phyloP scores from a whole-genome alignment of 805 yeast species.

The Barnettozyma californica region DNA sequence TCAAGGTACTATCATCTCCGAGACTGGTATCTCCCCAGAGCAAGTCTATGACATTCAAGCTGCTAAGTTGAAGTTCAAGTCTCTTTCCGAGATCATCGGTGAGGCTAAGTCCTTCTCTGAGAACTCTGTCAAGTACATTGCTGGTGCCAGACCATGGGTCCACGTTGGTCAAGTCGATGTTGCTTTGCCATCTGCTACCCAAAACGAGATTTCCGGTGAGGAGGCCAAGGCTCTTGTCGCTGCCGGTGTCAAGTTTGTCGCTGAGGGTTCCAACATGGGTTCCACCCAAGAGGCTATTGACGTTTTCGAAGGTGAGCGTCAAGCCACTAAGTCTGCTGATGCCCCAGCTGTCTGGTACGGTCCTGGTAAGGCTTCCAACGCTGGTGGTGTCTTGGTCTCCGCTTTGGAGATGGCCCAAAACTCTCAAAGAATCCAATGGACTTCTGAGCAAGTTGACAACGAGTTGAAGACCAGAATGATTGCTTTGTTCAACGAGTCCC shows the following conservation, averaged over 20 bases:
- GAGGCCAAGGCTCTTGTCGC: constrained; percentile 94
- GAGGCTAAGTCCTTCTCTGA: constrained; percentile 54
- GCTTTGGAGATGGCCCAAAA: constrained; percentile 99
- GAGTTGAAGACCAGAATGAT: constrained; percentile 91
- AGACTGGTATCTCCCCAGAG: constrained; percentile 76
- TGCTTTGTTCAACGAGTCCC: constrained; percentile 88
- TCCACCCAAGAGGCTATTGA: constrained; percentile 96
- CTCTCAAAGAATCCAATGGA: constrained; percentile 90
- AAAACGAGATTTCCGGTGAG: constrained; percentile 94
- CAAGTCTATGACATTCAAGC: constrained; percentile 71
- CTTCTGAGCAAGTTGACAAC: constrained; percentile 85
- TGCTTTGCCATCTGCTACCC: constrained; percentile 98
- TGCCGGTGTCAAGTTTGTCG: constrained; percentile 87
- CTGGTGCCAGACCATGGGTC: constrained; percentile 96
- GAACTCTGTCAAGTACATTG: constrained; percentile 66
- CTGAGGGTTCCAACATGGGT: constrained; percentile 99
- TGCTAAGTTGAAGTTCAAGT: constrained; percentile 75
- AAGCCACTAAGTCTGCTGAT: constrained; percentile 34
- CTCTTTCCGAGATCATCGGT: constrained; percentile 62
- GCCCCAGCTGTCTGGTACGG: constrained; percentile 86
- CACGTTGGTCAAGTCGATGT: constrained; percentile 88
- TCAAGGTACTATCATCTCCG: constrained; percentile 78
- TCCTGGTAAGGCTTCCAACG: constrained; percentile 98
- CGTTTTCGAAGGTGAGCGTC: constrained; percentile 82
- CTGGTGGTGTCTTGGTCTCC: constrained; percentile 99